Conservation (phyloP, 176 grass and related monocot species). For the Ensete glaucum region DNA sequence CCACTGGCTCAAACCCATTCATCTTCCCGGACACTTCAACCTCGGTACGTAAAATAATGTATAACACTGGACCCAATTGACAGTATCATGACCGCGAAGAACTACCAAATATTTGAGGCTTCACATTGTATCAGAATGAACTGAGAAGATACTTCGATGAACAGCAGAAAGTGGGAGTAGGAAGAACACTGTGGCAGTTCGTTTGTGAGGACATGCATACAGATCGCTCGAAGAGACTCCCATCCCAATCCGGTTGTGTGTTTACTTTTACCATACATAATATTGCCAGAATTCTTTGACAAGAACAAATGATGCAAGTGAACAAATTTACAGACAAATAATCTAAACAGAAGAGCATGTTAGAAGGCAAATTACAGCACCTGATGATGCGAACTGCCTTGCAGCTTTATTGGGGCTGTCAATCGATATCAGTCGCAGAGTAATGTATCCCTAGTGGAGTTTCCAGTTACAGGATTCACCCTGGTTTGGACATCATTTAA, state of each 20-base stretch:
- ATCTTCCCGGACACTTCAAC: no score
- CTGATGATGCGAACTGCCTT: not conserved
- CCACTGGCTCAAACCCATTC: no score
- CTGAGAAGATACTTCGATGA: no score
- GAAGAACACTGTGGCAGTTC: no score
- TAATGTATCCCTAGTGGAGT: slow-evolving; percentile 67
- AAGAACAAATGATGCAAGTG: not conserved
- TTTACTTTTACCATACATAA: not conserved
- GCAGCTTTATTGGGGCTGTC: not conserved
- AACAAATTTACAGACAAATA: not conserved
- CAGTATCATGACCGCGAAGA: no score
- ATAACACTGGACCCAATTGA: no score
- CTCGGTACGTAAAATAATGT: no score
- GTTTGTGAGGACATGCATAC: no score
- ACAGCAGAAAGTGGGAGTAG: no score
- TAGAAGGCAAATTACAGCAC: not conserved
- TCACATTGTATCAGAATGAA: no score
- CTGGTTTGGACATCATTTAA: slow-evolving; percentile 17
- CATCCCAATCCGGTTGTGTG: not conserved
- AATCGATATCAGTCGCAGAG: slow-evolving; percentile 39
- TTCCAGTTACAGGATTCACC: slow-evolving; percentile 70
- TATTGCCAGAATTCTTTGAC: not conserved
- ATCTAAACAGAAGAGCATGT: not conserved
- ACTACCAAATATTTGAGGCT: no score
- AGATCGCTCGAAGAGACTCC: no score